Percentiles rank a stretch among this genome's conserved stretches.
Evolutionary conservation across 495 filamentous ascomycete genomes (phyloP).

Genomic region (Barbatosphaeria neglecta): DNA sequence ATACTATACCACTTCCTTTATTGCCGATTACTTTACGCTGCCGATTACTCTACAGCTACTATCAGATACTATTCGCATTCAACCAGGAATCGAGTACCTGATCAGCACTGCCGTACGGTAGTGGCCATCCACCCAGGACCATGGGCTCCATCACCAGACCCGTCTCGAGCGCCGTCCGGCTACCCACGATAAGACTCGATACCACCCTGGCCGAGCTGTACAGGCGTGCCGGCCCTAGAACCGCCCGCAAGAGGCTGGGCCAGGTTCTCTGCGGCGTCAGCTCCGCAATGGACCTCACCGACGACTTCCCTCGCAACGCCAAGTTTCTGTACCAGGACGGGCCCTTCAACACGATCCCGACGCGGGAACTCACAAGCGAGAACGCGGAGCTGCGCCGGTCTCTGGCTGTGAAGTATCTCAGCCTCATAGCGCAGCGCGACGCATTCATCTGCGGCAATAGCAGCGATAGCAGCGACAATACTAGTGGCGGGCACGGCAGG

Average conservation of each 20-base stretch:
- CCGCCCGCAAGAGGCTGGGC: slow-evolving; percentile 7
- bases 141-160: slow-evolving; percentile 6
- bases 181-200: slow-evolving; percentile 19
- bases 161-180: not conserved
- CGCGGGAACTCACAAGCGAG: slow-evolving; percentile 32
- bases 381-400: slow-evolving; percentile 19
- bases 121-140: no score
- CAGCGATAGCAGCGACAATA: not conserved
- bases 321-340: slow-evolving; percentile 24
- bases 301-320: slow-evolving; percentile 15
- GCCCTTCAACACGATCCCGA: slow-evolving; percentile 29
- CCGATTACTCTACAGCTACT: not conserved
- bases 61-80: no score
- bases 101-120: no score
- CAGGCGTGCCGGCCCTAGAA: slow-evolving; percentile 4
- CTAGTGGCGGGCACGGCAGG: no score
- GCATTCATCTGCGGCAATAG: slow-evolving; percentile 17
- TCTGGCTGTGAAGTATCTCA: slow-evolving; percentile 15
- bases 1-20: not conserved
- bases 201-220: slow-evolving; percentile 21
- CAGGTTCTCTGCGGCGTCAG: slow-evolving; percentile 14
- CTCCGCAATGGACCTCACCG: slow-evolving; percentile 10
- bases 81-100: no score
- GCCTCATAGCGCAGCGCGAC: slow-evolving; percentile 19
- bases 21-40: not conserved